These are phyloP conservation scores for Puccinia brachypodii DNA, from an alignment of 1,284 basidiomycete species.

Conservation along the genomic window DNA sequence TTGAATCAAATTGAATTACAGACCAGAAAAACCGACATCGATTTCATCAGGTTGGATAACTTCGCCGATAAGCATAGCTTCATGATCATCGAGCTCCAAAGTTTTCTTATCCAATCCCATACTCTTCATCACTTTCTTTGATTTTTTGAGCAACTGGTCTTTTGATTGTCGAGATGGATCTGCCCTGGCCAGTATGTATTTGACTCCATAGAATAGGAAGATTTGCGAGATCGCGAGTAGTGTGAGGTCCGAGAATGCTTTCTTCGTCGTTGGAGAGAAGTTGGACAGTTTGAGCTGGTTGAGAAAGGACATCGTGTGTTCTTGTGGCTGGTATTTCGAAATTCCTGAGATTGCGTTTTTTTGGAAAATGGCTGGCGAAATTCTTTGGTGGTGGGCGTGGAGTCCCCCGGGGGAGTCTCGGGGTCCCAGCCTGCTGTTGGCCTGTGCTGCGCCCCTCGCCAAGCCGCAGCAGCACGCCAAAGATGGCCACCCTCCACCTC, in stretches of 20 bases:
- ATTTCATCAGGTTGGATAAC: constrained; percentile 46
- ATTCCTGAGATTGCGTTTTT: not conserved
- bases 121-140: constrained; percentile 37
- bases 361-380: too few relatives aligned
- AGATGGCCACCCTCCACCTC: not conserved
- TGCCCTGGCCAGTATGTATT: constrained; percentile 27
- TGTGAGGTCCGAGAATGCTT: constrained; percentile 37
- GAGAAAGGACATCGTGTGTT: constrained; percentile 41
- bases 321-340: too few relatives aligned
- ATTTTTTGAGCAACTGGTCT: constrained; percentile 38
- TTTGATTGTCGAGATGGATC: constrained; percentile 35
- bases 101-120: constrained; percentile 20
- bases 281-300: constrained; percentile 26
- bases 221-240: constrained; percentile 45
- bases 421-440: not conserved
- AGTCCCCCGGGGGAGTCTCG: too few relatives aligned
- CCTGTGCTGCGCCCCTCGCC: not conserved
- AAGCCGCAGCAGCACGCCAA: not conserved
- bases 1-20: not conserved
- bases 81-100: constrained; percentile 42
- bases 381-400: too few relatives aligned
- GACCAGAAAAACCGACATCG: constrained; percentile 44
- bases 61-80: constrained; percentile 39
- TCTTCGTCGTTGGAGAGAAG: constrained; percentile 42
- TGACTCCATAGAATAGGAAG: constrained; percentile 46